phyloP scores from a whole-genome alignment of 495 filamentous ascomycete species.

The Tetracladium setigerum region DNA sequence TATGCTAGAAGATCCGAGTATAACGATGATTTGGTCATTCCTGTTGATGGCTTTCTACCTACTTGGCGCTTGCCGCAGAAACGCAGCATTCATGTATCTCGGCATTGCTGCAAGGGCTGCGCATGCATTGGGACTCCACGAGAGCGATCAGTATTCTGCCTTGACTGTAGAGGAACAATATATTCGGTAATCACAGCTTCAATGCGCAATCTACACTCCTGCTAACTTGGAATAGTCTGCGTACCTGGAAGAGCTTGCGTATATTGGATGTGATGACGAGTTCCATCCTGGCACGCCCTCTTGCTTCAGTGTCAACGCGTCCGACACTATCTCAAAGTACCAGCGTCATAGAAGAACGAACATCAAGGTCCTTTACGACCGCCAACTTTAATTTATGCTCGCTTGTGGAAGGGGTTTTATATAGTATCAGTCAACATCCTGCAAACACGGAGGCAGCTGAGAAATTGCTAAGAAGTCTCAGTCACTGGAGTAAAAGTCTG shows the following conservation, averaged over 20 bases:
- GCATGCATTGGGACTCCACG: constrained; percentile 35
- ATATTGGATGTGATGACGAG: constrained; percentile 35
- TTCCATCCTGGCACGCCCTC: constrained; percentile 21
- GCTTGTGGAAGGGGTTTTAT: not conserved
- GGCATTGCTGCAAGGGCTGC: constrained; percentile 37
- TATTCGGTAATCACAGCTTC: not conserved
- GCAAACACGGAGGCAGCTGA: not conserved
- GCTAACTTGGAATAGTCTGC: constrained; percentile 20
- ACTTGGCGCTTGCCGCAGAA: constrained; percentile 39
- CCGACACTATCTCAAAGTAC: not conserved
- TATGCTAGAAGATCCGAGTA: constrained; percentile 35
- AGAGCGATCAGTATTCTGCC: constrained; percentile 7
- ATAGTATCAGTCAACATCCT: not conserved
- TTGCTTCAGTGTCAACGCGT: not conserved
- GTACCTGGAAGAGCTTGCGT: constrained; percentile 38
- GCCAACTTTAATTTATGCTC: not conserved
- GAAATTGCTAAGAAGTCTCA: not conserved
- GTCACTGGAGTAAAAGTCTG: not conserved
- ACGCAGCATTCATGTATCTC: constrained; percentile 42
- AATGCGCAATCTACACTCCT: not conserved
- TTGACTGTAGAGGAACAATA: not conserved
- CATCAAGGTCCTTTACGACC: not conserved
- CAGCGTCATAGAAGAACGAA: too few species aligned
- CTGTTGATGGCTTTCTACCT: constrained; percentile 40
- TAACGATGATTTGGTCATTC: constrained; percentile 33